phyloP scores from a whole-genome alignment of 106 monocot genomes.

The Chionographis japonica region DNA sequence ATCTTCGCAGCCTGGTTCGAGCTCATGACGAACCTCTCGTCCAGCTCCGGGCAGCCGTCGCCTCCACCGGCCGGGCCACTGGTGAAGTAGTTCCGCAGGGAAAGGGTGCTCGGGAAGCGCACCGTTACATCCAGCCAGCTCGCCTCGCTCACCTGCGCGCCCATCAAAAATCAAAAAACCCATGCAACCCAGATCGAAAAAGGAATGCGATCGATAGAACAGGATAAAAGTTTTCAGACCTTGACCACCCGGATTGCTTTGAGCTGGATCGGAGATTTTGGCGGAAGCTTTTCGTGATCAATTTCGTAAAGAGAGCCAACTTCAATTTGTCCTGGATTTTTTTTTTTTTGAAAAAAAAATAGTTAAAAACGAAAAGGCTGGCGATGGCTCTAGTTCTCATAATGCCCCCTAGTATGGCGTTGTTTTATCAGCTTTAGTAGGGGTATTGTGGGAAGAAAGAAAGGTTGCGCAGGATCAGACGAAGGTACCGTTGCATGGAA shows the following conservation, averaged over 20 bases:
- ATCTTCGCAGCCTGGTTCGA: constrained; percentile 60
- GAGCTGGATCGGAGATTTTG: constrained; percentile 78
- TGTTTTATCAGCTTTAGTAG: not conserved
- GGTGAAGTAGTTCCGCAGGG: constrained; percentile 59
- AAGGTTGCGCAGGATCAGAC: not conserved
- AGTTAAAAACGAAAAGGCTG: too few relatives aligned
- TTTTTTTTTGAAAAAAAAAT: not conserved
- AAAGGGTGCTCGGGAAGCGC: constrained; percentile 63
- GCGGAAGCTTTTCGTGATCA: constrained; percentile 67
- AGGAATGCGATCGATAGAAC: not conserved
- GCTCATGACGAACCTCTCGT: constrained; percentile 91
- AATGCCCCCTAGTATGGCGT: not conserved
- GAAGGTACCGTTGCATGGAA: constrained; percentile 15
- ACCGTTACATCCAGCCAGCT: constrained; percentile 58
- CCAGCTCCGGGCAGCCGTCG: constrained; percentile 51
- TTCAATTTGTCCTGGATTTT: constrained; percentile 15
- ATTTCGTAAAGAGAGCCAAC: constrained; percentile 74
- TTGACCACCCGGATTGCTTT: constrained; percentile 68
- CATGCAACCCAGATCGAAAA: not conserved
- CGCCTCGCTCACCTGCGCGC: constrained; percentile 61
- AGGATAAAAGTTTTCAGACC: constrained; percentile 15
- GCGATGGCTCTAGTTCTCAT: not conserved
- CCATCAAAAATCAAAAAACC: not conserved
- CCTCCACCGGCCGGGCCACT: not conserved
- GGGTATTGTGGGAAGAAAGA: constrained; percentile 1